Percentiles rank a stretch among this genome's conserved stretches.
These are phyloP conservation scores for Eutrema japonicum DNA, from an alignment of 345 rosid genomes.

Conservation along the genomic window DNA sequence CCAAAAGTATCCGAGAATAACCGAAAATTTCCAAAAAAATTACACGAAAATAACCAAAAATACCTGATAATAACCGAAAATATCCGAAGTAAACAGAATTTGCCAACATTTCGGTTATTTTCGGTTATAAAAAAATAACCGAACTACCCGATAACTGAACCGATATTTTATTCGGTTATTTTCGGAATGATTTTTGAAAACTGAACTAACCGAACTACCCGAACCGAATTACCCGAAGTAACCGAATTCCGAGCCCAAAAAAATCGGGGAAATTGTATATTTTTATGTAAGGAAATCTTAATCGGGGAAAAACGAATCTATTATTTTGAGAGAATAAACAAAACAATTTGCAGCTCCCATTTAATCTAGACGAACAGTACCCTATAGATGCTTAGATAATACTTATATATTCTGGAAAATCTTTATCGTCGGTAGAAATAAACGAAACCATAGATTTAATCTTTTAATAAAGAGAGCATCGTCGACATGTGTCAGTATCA, in stretches of 20 bases:
- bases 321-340: neutral
- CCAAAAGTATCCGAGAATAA: too few species aligned
- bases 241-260: neutral
- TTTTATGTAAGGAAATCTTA: constrained; percentile 5
- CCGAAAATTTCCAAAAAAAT: too few species aligned
- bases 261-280: neutral
- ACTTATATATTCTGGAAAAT: constrained; percentile 35
- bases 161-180: too few species aligned
- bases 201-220: too few species aligned
- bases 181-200: too few species aligned
- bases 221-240: too few species aligned
- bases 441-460: constrained; percentile 30
- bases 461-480: constrained; percentile 10
- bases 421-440: constrained; percentile 40
- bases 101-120: too few species aligned
- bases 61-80: too few species aligned
- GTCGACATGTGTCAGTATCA: constrained; percentile 38
- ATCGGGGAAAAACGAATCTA: constrained; percentile 3
- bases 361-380: constrained; percentile 32
- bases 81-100: too few species aligned
- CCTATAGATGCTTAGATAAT: constrained; percentile 33
- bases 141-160: too few species aligned
- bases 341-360: constrained; percentile 10
- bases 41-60: too few species aligned
- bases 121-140: too few species aligned